phyloP scores from a whole-genome alignment of 75 land plant genomes.

The Azolla pinnata region DNA sequence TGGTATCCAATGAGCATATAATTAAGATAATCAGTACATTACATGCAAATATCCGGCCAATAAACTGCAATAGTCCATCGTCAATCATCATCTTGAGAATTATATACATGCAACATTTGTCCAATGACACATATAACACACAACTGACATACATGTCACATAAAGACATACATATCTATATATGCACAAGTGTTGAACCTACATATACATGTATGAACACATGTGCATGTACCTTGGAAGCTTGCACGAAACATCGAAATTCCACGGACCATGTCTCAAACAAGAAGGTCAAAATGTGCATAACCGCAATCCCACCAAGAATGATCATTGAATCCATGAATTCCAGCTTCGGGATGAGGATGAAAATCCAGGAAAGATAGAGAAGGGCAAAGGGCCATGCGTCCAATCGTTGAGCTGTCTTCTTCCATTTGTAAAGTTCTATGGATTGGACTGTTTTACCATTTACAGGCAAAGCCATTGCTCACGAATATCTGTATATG shows the following conservation, averaged over 20 bases:
- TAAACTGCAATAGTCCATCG: background rate
- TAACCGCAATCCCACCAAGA: conserved; percentile 38
- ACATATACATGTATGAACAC: background rate
- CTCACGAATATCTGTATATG: too few relatives aligned
- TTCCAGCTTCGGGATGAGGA: conserved; percentile 53
- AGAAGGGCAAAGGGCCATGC: conserved; percentile 82
- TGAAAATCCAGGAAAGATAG: conserved; percentile 45
- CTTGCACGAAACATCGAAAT: conserved; percentile 76
- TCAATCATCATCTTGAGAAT: background rate
- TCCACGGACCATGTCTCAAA: conserved; percentile 95
- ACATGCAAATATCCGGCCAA: background rate
- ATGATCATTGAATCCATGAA: conserved; percentile 60
- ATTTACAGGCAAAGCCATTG: conserved; percentile 52
- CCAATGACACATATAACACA: background rate
- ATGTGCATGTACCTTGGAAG: conserved; percentile 46
- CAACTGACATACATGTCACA: background rate
- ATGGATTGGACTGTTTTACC: conserved; percentile 73
- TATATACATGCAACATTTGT: background rate
- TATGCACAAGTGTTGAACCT: background rate
- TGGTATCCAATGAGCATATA: too few relatives aligned
- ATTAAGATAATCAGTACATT: too few relatives aligned
- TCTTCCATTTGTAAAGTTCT: conserved; percentile 62
- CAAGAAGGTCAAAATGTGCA: conserved; percentile 66
- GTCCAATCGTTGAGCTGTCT: conserved; percentile 65
- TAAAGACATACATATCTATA: background rate